Base-by-base conservation (phyloP, 352 stramenopile genomes). In the Pseudoperonospora humuli region DNA sequence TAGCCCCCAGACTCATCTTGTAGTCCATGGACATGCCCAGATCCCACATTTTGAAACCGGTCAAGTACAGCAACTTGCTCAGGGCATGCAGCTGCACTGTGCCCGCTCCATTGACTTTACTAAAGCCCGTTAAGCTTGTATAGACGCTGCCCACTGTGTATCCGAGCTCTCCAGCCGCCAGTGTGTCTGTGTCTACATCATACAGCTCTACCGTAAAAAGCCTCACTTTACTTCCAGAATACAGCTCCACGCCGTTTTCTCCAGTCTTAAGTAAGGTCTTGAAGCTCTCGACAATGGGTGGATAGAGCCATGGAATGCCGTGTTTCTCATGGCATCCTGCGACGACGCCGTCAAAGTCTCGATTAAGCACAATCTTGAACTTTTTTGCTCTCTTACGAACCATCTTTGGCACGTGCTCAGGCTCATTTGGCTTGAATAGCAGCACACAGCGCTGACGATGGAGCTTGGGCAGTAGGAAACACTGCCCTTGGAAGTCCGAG, bases 131-230 rank as follows among this genome's bases (percentile, higher is more conserved):
- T 20, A 94, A 54, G 31, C 78, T 91, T 37, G 84, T 97, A 60
- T 97, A 98, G 43, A 95, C 82, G 34, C 72, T 84, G 27, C 90
- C 92, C 7, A 96, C 81, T 4, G 84, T 96, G 61, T 98, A 97
- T 5, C 89, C 90, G 9, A 98, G 67, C 47, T 98, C 93, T 14
- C 93, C 92, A 2, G 80, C 93, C 5, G 71, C 88, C 2, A 98
- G 56, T 7, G 60, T 54, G 26, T 85, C 73, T 15, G 82, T 91
- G 25, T 65, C 53, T 10, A 70, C 66, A 43, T 96, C 84, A 39
- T 84, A 90, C 19, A 97, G 54, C 67, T 97, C 91, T 7, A 97
- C 82, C 5, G 84, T 95, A 54, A 94, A 94, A 19, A 97, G 81
- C 15, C 76, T 66, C 17, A 97, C 78, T 40, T 59, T 60, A 34